These are phyloP conservation scores for Sclerotinia subarctica DNA, from an alignment of 2,329 filamentous ascomycete genomes.

Conservation along the genomic window DNA sequence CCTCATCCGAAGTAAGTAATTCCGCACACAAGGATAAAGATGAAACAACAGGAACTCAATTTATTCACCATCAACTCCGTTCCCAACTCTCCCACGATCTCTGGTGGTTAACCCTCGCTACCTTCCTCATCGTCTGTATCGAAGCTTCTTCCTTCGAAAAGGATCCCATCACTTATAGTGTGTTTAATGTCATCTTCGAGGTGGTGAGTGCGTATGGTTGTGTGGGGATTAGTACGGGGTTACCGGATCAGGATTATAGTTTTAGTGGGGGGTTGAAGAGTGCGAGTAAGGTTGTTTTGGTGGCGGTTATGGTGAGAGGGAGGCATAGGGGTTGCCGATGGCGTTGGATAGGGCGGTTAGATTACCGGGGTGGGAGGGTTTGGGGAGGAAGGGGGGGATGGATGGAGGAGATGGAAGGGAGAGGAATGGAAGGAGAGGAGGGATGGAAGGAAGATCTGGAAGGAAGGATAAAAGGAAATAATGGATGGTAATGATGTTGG, in stretches of 20 bases:
- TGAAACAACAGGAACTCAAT: slow-evolving; percentile 17
- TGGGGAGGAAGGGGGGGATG: slow-evolving; percentile 5
- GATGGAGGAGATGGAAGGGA: too few species aligned
- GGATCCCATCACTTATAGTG: slow-evolving; percentile 51
- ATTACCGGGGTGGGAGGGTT: slow-evolving; percentile 38
- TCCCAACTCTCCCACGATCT: slow-evolving; percentile 64
- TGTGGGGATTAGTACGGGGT: slow-evolving; percentile 58
- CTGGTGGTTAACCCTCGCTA: slow-evolving; percentile 61
- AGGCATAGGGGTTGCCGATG: slow-evolving; percentile 54
- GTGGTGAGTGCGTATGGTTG: slow-evolving; percentile 57
- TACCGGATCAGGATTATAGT: slow-evolving; percentile 52
- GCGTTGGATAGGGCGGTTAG: slow-evolving; percentile 53
- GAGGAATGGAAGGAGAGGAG: background rate
- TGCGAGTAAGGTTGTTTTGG: slow-evolving; percentile 56
- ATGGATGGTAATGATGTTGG: too few species aligned
- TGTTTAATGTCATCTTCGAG: slow-evolving; percentile 60
- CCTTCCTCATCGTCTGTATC: slow-evolving; percentile 58
- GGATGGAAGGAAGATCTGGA: too few species aligned
- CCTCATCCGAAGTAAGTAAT: background rate
- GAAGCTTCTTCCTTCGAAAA: slow-evolving; percentile 54
- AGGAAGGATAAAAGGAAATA: too few species aligned
- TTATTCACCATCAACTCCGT: slow-evolving; percentile 49
- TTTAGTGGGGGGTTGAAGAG: slow-evolving; percentile 54
- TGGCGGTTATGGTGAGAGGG: slow-evolving; percentile 55
- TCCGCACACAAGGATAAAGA: background rate